Evolutionary conservation across 1,284 basidiomycete genomes (phyloP).

Genomic region (Trichosporon sp.): DNA sequence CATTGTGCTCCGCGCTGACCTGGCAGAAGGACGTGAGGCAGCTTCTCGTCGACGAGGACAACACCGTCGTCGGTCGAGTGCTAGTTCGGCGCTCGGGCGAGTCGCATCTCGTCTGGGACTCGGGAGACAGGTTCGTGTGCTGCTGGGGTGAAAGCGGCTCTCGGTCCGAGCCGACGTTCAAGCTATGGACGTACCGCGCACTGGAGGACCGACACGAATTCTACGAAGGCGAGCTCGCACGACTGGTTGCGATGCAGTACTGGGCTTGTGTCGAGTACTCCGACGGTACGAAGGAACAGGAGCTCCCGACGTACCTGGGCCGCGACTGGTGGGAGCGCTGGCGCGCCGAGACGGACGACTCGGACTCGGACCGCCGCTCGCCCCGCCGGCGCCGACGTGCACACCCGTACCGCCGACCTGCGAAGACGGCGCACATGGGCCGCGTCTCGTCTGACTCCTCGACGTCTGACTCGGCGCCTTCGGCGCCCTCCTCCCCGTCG

Average conservation of each 20-base stretch:
- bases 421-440: background rate
- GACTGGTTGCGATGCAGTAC: background rate
- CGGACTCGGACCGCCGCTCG: background rate
- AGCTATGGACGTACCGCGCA: background rate
- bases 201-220: background rate
- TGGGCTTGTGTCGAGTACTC: background rate
- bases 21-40: background rate
- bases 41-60: background rate
- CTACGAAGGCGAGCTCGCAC: background rate
- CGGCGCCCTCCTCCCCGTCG: background rate
- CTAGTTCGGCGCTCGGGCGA: background rate
- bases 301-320: background rate
- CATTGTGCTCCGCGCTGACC: background rate
- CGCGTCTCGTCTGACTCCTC: background rate
- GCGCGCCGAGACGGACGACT: background rate
- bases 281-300: background rate
- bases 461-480: background rate
- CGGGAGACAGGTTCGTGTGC: background rate
- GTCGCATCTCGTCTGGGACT: background rate
- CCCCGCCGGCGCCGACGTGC: background rate
- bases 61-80: background rate
- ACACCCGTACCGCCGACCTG: background rate
- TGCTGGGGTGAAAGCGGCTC: background rate
- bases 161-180: background rate
- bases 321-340: conserved; percentile 1